phyloP scores from a whole-genome alignment of 805 yeast species.

The Candida mattraensis region DNA sequence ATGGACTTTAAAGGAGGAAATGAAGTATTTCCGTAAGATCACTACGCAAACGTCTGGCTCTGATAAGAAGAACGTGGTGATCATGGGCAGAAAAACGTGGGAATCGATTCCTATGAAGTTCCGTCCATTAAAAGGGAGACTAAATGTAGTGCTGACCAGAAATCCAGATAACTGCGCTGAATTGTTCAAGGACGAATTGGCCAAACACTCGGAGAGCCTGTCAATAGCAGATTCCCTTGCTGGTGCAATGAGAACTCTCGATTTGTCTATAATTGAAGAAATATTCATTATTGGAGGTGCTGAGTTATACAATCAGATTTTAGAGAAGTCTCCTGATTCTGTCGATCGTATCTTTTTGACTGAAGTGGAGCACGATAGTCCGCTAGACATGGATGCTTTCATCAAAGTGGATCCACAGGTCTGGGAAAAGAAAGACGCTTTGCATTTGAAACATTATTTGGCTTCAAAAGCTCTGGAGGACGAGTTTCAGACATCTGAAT shows the following conservation, averaged over 20 bases:
- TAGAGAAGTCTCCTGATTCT: slow-evolving; percentile 22
- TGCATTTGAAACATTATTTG: slow-evolving; percentile 37
- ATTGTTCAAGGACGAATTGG: slow-evolving; percentile 29
- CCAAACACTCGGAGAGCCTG: slow-evolving; percentile 17
- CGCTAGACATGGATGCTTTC: slow-evolving; percentile 69
- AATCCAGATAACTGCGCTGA: slow-evolving; percentile 24
- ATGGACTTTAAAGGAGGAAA: slow-evolving; percentile 83
- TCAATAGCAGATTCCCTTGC: slow-evolving; percentile 42
- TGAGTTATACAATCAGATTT: slow-evolving; percentile 66
- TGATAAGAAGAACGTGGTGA: slow-evolving; percentile 64
- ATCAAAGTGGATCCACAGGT: slow-evolving; percentile 40
- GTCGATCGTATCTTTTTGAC: slow-evolving; percentile 67
- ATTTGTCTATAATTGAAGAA: slow-evolving; percentile 43
- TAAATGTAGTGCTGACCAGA: slow-evolving; percentile 75
- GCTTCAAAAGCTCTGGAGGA: slow-evolving; percentile 37
- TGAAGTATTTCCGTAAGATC: slow-evolving; percentile 77
- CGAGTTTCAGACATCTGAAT: slow-evolving; percentile 32
- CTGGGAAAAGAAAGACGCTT: slow-evolving; percentile 39
- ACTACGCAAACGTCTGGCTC: slow-evolving; percentile 48
- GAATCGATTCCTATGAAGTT: slow-evolving; percentile 84
- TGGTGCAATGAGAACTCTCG: slow-evolving; percentile 40
- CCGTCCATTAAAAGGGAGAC: slow-evolving; percentile 75
- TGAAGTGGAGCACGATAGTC: slow-evolving; percentile 48
- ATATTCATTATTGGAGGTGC: slow-evolving; percentile 93
- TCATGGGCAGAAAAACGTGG: slow-evolving; percentile 98